These are phyloP conservation scores for Hemileccinum rubropunctum DNA, from an alignment of 768 basidiomycete species.

Conservation along the genomic window DNA sequence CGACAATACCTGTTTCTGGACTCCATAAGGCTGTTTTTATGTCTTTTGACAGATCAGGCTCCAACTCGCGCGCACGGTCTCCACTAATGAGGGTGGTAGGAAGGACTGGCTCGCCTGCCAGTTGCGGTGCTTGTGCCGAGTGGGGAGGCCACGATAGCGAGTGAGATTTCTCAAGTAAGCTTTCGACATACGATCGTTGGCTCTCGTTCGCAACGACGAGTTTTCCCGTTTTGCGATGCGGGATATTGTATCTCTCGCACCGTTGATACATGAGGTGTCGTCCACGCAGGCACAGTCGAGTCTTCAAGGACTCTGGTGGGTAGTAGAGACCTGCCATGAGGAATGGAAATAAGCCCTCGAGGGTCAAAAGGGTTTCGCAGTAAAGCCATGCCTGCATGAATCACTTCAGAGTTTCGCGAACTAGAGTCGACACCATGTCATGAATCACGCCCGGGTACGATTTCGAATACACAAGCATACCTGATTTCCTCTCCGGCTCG, in stretches of 20 bases:
- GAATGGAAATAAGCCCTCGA: not conserved
- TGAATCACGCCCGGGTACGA: not conserved
- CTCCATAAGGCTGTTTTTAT: slow-evolving; percentile 77
- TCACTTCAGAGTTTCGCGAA: slow-evolving; percentile 92
- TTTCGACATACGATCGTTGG: slow-evolving; percentile 69
- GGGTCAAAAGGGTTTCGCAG: not conserved
- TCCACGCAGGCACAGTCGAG: slow-evolving; percentile 80
- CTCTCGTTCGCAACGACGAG: slow-evolving; percentile 76
- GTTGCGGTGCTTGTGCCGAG: slow-evolving; percentile 25
- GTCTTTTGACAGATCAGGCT: slow-evolving; percentile 75
- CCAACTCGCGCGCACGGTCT: slow-evolving; percentile 65
- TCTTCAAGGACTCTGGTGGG: slow-evolving; percentile 80
- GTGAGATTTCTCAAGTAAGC: slow-evolving; percentile 61
- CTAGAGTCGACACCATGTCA: slow-evolving; percentile 35
- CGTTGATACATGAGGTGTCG: slow-evolving; percentile 79
- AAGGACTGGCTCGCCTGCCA: slow-evolving; percentile 37
- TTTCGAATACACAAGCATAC: slow-evolving; percentile 32
- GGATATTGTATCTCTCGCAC: slow-evolving; percentile 62
- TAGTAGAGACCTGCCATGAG: slow-evolving; percentile 70
- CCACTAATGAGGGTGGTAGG: slow-evolving; percentile 69
- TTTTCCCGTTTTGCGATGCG: slow-evolving; percentile 77
- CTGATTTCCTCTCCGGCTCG: slow-evolving; percentile 85
- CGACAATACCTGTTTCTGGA: slow-evolving; percentile 86
- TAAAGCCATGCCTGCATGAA: slow-evolving; percentile 68
- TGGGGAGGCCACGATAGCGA: slow-evolving; percentile 50